Conservation (phyloP, 2,329 filamentous ascomycete species). For the Coniosporium tulheliwenetii region DNA sequence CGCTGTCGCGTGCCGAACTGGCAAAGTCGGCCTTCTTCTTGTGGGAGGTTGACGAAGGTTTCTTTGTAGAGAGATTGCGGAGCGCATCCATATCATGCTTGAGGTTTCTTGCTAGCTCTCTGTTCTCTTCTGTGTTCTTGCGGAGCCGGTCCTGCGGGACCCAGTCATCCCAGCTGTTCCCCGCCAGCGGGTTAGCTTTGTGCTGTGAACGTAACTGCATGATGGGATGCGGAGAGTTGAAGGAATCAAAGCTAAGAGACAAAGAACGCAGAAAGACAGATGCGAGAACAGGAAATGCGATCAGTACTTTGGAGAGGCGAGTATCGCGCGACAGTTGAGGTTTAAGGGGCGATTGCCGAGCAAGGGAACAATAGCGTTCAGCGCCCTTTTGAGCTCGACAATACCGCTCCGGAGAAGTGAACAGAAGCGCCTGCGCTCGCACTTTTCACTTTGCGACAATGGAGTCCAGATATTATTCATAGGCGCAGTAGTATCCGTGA, state of each 20-base stretch:
- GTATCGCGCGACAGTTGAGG: too few species aligned
- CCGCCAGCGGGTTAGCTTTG: neutral
- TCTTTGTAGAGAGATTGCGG: constrained; percentile 29
- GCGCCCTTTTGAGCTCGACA: too few species aligned
- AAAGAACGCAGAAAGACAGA: neutral
- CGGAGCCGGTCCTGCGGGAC: constrained; percentile 84
- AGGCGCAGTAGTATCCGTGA: too few species aligned
- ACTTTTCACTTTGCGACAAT: too few species aligned
- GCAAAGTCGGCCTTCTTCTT: constrained; percentile 40
- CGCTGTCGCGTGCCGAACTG: constrained; percentile 55
- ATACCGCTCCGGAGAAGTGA: too few species aligned
- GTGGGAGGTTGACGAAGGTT: constrained; percentile 21
- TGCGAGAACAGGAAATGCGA: neutral
- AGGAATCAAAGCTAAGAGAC: neutral
- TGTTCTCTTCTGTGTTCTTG: constrained; percentile 90
- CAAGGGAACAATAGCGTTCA: too few species aligned
- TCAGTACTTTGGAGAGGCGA: too few species aligned
- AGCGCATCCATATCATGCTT: constrained; percentile 51
- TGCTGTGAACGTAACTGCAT: constrained; percentile 2
- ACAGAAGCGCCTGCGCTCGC: neutral
- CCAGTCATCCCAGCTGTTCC: constrained; percentile 85
- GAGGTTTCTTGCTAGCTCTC: constrained; percentile 65
- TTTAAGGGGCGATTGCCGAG: too few species aligned
- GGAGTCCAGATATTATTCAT: too few species aligned
- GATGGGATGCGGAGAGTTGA: neutral